Conservation (phyloP, 2,329 filamentous ascomycete species). For the Stachybotrys chartarum region DNA sequence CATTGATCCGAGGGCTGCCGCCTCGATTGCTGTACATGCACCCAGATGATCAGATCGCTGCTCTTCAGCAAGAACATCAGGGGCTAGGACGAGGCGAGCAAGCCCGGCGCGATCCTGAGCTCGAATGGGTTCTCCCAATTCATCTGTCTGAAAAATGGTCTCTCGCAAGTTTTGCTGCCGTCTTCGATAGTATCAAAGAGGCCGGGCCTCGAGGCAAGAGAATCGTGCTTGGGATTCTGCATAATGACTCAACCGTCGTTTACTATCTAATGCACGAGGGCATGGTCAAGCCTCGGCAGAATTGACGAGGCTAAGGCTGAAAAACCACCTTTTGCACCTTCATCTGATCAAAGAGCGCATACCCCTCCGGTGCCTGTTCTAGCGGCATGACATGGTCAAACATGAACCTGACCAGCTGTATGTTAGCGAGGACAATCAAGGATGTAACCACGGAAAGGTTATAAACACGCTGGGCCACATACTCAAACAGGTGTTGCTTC, state of each 20-base stretch:
- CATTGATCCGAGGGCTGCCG: slow-evolving; percentile 65
- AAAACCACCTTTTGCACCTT: slow-evolving; percentile 70
- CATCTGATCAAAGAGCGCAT: slow-evolving; percentile 66
- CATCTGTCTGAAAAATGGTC: slow-evolving; percentile 69
- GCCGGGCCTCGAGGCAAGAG: slow-evolving; percentile 52
- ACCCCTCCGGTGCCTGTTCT: slow-evolving; percentile 57
- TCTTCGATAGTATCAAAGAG: slow-evolving; percentile 59
- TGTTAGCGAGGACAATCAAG: not conserved
- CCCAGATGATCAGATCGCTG: slow-evolving; percentile 73
- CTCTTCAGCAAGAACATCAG: slow-evolving; percentile 53
- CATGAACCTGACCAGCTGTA: slow-evolving; percentile 53
- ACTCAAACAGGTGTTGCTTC: slow-evolving; percentile 62
- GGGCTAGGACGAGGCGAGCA: slow-evolving; percentile 29
- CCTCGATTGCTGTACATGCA: slow-evolving; percentile 69
- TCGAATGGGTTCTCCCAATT: slow-evolving; percentile 72
- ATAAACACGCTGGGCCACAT: slow-evolving; percentile 18
- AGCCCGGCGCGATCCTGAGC: slow-evolving; percentile 44
- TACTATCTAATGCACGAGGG: slow-evolving; percentile 83
- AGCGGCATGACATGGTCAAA: slow-evolving; percentile 69
- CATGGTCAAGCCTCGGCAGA: slow-evolving; percentile 80
- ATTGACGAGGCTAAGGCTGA: slow-evolving; percentile 45
- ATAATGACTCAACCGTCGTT: slow-evolving; percentile 75
- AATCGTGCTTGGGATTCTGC: slow-evolving; percentile 65
- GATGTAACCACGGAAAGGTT: too few species aligned
- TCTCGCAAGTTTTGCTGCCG: slow-evolving; percentile 54